Conservation (phyloP, 139 green algal genomes). For the Coccomyxa sp. region DNA sequence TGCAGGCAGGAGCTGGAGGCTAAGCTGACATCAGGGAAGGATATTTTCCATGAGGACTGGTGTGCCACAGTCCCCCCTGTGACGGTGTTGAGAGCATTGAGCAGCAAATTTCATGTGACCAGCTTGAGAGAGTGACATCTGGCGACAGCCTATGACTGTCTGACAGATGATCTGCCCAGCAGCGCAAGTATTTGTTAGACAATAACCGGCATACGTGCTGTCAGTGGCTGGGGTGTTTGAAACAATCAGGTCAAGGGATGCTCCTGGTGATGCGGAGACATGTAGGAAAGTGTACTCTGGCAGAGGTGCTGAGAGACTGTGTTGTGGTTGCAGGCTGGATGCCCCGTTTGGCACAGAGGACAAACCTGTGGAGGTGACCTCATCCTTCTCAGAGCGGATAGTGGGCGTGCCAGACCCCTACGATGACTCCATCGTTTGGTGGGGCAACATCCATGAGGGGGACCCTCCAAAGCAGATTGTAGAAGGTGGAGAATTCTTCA, state of each 20-base stretch:
- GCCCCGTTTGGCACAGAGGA: constrained; percentile 61
- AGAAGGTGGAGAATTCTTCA: constrained; percentile 70
- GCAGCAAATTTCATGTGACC: too few relatives aligned
- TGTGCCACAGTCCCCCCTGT: too few relatives aligned
- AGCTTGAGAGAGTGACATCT: too few relatives aligned
- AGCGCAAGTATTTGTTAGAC: not conserved
- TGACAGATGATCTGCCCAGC: too few relatives aligned
- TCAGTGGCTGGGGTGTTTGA: not conserved
- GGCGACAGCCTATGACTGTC: too few relatives aligned
- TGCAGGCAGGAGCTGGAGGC: constrained; percentile 52
- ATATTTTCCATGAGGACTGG: constrained; percentile 65
- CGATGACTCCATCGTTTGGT: constrained; percentile 62
- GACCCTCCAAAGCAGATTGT: constrained; percentile 70
- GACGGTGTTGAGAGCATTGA: too few relatives aligned
- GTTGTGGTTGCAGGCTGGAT: constrained; percentile 41
- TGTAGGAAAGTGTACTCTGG: not conserved
- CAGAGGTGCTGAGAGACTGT: not conserved
- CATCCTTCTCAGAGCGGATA: constrained; percentile 45
- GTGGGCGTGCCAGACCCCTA: constrained; percentile 72
- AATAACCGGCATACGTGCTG: not conserved
- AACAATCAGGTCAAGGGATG: not conserved
- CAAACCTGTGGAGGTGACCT: constrained; percentile 64
- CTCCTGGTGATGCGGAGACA: not conserved
- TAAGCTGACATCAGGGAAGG: constrained; percentile 35
- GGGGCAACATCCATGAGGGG: constrained; percentile 50